Conservation (phyloP, 495 filamentous ascomycete species). For the Neurospora sublineolata region DNA sequence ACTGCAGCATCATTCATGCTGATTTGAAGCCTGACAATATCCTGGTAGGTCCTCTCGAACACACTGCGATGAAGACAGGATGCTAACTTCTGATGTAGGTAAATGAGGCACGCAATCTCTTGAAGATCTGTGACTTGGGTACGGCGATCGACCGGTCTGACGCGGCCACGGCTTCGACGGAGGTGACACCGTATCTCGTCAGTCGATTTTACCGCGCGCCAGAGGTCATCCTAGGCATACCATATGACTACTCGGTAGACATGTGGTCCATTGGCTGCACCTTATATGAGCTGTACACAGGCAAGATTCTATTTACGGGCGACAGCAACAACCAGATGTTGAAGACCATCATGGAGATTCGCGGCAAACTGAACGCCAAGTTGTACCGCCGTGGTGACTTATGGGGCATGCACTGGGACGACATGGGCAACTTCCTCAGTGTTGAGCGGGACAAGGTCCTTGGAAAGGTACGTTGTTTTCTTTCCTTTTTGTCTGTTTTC, state of each 20-base stretch:
- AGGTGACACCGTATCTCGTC: slow-evolving; percentile 87
- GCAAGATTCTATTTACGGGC: slow-evolving; percentile 92
- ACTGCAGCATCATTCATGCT: slow-evolving; percentile 86
- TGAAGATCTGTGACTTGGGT: slow-evolving; percentile 93
- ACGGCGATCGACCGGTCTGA: slow-evolving; percentile 85
- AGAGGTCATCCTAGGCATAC: slow-evolving; percentile 92
- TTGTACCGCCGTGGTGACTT: slow-evolving; percentile 69
- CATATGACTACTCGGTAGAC: slow-evolving; percentile 87
- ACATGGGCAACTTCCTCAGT: slow-evolving; percentile 75
- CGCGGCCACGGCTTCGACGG: slow-evolving; percentile 48
- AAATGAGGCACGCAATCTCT: slow-evolving; percentile 68
- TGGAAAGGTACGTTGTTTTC: slow-evolving; percentile 48
- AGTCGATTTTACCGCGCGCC: slow-evolving; percentile 95
- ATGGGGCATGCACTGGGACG: slow-evolving; percentile 70
- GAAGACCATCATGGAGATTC: slow-evolving; percentile 86
- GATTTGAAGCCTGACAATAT: slow-evolving; percentile 98
- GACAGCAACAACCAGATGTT: slow-evolving; percentile 98
- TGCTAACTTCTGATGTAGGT: slow-evolving; percentile 34
- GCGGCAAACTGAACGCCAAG: slow-evolving; percentile 83
- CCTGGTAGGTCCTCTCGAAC: slow-evolving; percentile 35
- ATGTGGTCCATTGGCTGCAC: slow-evolving; percentile 98
- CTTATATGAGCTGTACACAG: slow-evolving; percentile 90
- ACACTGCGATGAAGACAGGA: neutral
- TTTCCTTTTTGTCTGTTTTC: slow-evolving; percentile 11
- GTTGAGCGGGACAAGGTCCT: slow-evolving; percentile 76